Evolutionary conservation across 345 rosid genomes (phyloP).

Genomic region (Populus pruinosa): DNA sequence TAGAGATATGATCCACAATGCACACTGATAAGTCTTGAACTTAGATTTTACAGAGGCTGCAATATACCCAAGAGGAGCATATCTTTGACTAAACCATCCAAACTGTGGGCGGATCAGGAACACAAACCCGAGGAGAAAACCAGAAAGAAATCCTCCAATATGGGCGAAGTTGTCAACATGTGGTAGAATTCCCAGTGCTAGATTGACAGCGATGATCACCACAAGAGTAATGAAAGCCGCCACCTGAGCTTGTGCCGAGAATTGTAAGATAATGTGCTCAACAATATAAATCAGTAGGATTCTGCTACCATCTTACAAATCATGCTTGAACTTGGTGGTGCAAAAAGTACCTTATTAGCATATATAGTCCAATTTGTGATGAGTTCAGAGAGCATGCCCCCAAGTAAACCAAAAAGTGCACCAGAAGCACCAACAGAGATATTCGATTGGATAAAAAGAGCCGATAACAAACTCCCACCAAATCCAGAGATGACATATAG

Average conservation of each 20-base stretch:
- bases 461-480: slow-evolving; percentile 91
- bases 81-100: slow-evolving; percentile 67
- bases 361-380: slow-evolving; percentile 94
- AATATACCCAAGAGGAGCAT: slow-evolving; percentile 33
- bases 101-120: slow-evolving; percentile 84
- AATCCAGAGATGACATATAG: slow-evolving; percentile 82
- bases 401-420: slow-evolving; percentile 89
- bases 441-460: slow-evolving; percentile 72
- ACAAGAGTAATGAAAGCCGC: slow-evolving; percentile 69
- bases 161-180: slow-evolving; percentile 98
- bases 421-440: slow-evolving; percentile 98
- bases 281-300: background rate
- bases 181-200: slow-evolving; percentile 89
- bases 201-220: slow-evolving; percentile 65
- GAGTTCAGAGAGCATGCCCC: slow-evolving; percentile 94
- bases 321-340: background rate
- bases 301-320: background rate
- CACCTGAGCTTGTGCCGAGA: slow-evolving; percentile 34
- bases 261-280: background rate
- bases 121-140: slow-evolving; percentile 86
- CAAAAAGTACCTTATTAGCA: slow-evolving; percentile 57
- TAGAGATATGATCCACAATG: slow-evolving; percentile 74
- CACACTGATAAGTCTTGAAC: slow-evolving; percentile 67
- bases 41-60: slow-evolving; percentile 34
- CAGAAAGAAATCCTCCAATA: slow-evolving; percentile 84